These are phyloP conservation scores for Phycomyces blakesleeanus DNA, from an alignment of 192 early-diverging fungal genomes.

Conservation along the genomic window DNA sequence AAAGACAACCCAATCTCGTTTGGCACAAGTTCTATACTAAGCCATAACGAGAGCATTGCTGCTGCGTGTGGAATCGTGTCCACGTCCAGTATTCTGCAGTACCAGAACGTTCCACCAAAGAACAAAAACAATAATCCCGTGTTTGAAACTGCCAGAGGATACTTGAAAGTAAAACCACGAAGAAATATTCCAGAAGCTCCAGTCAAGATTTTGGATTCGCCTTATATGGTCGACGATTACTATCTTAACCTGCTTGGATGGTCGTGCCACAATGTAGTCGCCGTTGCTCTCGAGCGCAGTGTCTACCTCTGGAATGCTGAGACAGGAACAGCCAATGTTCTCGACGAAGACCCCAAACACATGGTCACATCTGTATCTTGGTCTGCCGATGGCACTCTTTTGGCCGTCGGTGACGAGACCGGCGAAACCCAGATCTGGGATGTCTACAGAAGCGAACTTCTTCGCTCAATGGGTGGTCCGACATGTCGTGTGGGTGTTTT, in stretches of 20 bases:
- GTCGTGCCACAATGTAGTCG: constrained; percentile 75
- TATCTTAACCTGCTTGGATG: constrained; percentile 96
- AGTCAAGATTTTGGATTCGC: constrained; percentile 86
- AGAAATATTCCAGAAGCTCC: constrained; percentile 79
- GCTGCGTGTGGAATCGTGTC: background rate
- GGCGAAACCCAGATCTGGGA: constrained; percentile 94
- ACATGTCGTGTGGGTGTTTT: constrained; percentile 77
- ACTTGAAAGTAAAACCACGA: background rate
- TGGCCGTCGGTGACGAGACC: constrained; percentile 69
- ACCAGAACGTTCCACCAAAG: background rate
- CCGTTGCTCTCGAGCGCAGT: constrained; percentile 79
- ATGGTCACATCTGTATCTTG: constrained; percentile 76
- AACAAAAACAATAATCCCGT: background rate
- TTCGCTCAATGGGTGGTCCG: constrained; percentile 84
- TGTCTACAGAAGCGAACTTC: constrained; percentile 63
- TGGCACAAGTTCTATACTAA: background rate
- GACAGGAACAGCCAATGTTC: constrained; percentile 58
- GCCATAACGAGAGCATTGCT: background rate
- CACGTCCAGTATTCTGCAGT: background rate
- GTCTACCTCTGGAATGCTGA: constrained; percentile 92
- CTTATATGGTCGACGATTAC: constrained; percentile 86
- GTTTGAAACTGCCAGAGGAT: background rate
- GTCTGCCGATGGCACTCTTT: constrained; percentile 60
- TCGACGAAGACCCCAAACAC: constrained; percentile 46
- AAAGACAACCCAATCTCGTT: too few species aligned